Conservation (phyloP, 2,329 filamentous ascomycete genomes). For the Proliferodiscus dingleyae region DNA sequence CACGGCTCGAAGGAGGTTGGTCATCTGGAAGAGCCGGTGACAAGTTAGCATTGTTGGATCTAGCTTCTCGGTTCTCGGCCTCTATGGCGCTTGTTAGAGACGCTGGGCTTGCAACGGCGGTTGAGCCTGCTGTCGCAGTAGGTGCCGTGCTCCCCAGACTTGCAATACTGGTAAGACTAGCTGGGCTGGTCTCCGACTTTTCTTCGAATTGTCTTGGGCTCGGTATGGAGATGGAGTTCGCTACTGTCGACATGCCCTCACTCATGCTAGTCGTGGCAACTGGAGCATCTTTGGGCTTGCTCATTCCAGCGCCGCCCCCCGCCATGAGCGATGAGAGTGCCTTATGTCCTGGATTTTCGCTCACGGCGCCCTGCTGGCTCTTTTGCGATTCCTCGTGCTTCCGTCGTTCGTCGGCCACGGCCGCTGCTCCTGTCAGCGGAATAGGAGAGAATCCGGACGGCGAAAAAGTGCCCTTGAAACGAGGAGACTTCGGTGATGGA, state of each 20-base stretch:
- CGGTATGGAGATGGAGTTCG: slow-evolving; percentile 29
- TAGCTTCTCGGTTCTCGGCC: slow-evolving; percentile 21
- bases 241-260: slow-evolving; percentile 27
- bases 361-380: slow-evolving; percentile 37
- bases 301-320: slow-evolving; percentile 49
- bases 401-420: slow-evolving; percentile 49
- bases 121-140: slow-evolving; percentile 31
- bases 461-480: slow-evolving; percentile 27
- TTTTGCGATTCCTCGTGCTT: slow-evolving; percentile 42
- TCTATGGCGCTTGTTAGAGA: slow-evolving; percentile 24
- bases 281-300: slow-evolving; percentile 50
- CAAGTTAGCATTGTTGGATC: slow-evolving; percentile 14
- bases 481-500: slow-evolving; percentile 30
- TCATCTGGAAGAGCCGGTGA: slow-evolving; percentile 24
- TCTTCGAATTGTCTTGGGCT: slow-evolving; percentile 28
- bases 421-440: slow-evolving; percentile 49
- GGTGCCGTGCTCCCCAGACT: slow-evolving; percentile 29
- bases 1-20: slow-evolving; percentile 24
- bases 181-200: slow-evolving; percentile 28
- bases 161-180: slow-evolving; percentile 30
- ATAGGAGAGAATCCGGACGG: slow-evolving; percentile 34
- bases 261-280: slow-evolving; percentile 26
- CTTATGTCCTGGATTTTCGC: slow-evolving; percentile 50
- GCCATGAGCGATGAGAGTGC: slow-evolving; percentile 51
- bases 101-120: slow-evolving; percentile 28